A percentile compares a stretch with the other conserved stretches of the same genome.
These are phyloP conservation scores for Dictyostelium intermedium DNA, from an alignment of 78 protist genomes.

Conservation along the genomic window DNA sequence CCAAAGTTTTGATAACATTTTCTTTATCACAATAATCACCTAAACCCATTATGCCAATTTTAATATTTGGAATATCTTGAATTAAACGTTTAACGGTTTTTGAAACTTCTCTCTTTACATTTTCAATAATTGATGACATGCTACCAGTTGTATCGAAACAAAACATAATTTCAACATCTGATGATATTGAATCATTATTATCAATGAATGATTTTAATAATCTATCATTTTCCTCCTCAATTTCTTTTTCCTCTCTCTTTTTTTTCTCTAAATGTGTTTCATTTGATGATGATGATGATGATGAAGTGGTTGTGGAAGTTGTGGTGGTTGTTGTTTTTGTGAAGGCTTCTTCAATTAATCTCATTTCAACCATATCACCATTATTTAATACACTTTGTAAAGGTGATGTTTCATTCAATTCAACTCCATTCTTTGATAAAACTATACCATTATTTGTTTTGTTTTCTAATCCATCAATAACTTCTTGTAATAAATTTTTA, in stretches of 20 bases:
- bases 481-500: background rate
- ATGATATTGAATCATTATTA: conserved; percentile 10
- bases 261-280: background rate
- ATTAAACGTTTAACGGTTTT: conserved; percentile 61
- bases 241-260: background rate
- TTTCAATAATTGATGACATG: conserved; percentile 27
- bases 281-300: background rate
- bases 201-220: conserved; percentile 49
- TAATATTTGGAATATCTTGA: conserved; percentile 54
- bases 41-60: conserved; percentile 79
- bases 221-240: conserved; percentile 16
- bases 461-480: background rate
- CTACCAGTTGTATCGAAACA: conserved; percentile 86
- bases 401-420: background rate
- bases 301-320: background rate
- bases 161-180: conserved; percentile 78
- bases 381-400: background rate
- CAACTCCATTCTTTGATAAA: background rate
- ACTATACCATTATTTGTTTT: background rate
- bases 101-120: conserved; percentile 41
- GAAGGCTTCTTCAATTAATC: background rate
- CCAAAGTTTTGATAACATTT: conserved; percentile 4
- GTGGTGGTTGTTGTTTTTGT: background rate
- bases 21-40: conserved; percentile 81
- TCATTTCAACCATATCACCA: background rate